These are phyloP conservation scores for Ilex asprella DNA, from an alignment of 257 asterid species.

Conservation along the genomic window DNA sequence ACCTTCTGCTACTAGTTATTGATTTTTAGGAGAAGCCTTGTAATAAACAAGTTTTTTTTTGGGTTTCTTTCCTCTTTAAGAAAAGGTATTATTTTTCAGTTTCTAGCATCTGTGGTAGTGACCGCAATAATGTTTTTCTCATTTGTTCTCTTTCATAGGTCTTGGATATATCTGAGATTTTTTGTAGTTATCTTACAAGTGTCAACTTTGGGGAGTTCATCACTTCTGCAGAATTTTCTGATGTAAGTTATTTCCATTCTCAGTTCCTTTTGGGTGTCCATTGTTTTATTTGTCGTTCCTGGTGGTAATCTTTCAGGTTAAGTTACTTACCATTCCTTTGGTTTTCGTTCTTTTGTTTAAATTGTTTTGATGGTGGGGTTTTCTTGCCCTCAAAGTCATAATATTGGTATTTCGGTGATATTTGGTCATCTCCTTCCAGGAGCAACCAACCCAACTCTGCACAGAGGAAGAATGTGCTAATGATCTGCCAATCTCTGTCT, in stretches of 20 bases:
- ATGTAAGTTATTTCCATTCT: constrained; percentile 33
- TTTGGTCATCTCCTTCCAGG: constrained; percentile 31
- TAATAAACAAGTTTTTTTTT: too few relatives aligned
- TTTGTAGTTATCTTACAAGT: constrained; percentile 34
- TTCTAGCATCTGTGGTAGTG: too few relatives aligned
- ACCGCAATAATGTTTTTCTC: not conserved
- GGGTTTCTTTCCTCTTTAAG: too few relatives aligned
- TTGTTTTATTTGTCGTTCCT: too few relatives aligned
- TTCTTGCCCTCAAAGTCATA: not conserved
- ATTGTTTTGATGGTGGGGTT: not conserved
- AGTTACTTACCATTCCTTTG: too few relatives aligned
- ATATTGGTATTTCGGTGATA: constrained; percentile 10
- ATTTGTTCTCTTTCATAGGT: constrained; percentile 37
- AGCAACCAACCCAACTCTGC: constrained; percentile 16
- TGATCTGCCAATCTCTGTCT: constrained; percentile 22
- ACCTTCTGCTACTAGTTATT: too few relatives aligned
- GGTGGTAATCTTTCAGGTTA: too few relatives aligned
- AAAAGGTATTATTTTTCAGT: too few relatives aligned
- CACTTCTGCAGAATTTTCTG: constrained; percentile 27
- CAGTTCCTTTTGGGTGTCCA: too few relatives aligned
- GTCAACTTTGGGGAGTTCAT: constrained; percentile 43
- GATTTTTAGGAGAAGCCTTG: too few relatives aligned
- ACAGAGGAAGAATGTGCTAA: constrained; percentile 27
- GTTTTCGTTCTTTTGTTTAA: too few relatives aligned
- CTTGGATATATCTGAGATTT: constrained; percentile 57